Evolutionary conservation across 2,329 filamentous ascomycete species (phyloP).

Genomic region (Fusarium staphyleae): DNA sequence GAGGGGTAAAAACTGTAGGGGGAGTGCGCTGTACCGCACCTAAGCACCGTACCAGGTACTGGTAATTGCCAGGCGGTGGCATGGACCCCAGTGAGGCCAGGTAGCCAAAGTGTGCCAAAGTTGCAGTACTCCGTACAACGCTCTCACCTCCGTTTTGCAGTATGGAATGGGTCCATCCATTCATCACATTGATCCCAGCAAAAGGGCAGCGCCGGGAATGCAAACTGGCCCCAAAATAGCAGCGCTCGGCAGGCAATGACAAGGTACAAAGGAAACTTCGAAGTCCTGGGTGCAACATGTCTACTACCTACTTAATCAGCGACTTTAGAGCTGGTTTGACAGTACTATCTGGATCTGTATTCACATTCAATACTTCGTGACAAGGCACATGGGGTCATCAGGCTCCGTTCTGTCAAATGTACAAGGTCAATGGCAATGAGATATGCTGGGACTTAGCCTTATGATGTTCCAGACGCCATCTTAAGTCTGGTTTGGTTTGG

Average conservation of each 20-base stretch:
- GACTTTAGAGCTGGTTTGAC: background rate
- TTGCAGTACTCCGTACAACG: conserved; percentile 19
- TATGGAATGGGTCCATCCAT: conserved; percentile 2
- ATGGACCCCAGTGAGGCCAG: conserved; percentile 28
- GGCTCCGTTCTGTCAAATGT: no score
- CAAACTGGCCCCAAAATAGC: conserved; percentile 39
- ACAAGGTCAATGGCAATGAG: no score
- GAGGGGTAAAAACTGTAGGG: conserved; percentile 40
- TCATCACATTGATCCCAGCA: background rate
- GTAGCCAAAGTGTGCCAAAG: conserved; percentile 12
- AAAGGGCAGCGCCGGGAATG: conserved; percentile 32
- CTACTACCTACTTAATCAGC: conserved; percentile 24
- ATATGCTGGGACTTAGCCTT: no score
- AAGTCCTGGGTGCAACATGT: conserved; percentile 11
- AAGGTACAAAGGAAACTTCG: conserved; percentile 28
- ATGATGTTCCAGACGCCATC: no score
- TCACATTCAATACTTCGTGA: no score
- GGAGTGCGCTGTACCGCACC: background rate
- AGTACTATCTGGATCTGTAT: background rate
- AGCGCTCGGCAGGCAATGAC: conserved; percentile 31
- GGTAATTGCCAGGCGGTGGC: conserved; percentile 16
- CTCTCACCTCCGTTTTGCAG: conserved; percentile 22
- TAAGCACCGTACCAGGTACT: conserved; percentile 8
- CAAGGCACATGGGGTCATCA: no score
- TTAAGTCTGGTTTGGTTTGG: no score